Evolutionary conservation across 169 alveolate genomes (phyloP), one percentile per base, ranked within the genome.

Genomic region (Pseudocohnilembus persalinus): DNA sequence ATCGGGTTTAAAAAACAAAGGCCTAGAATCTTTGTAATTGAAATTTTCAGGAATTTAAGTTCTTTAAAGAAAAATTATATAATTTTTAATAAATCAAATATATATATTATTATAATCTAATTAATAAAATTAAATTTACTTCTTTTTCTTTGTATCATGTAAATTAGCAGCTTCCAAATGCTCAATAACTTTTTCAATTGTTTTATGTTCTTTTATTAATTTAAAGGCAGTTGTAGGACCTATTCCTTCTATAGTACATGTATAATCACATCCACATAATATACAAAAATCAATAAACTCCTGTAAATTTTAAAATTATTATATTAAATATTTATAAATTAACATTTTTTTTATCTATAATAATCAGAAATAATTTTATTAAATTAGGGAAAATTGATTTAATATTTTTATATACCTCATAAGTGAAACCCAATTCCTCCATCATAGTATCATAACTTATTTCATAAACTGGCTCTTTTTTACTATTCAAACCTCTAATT

Each of bases 191-290:
- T 90, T 90, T 88, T 98, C 99, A 80, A 99, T 90, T 35, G 91
- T 92, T 34, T 93, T 92, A 89, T 95, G 94, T 84, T 98, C 98
- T 83, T 95, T 85, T 0, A 99, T 94, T 73, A 97, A 89, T 65
- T 95, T 95, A 91, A 93, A 97, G n/a, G 99, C 99, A 25, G 98
- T 99, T 74, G 92, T 92, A 31, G 99, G 98, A 20, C 99, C 99
- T 27, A 98, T 94, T 0, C 99, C 99, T 88, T 95, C 93, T 74
- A 99, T 91, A 20, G 98, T 96, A 77, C 95, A 97, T 89, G 99
- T 96, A 91, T 99, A 99, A 93, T 99, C 99, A 81, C 99, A 98
- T 29, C 99, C 99, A 91, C 99, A 97, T 79, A 79, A 64, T 28
- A 79, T 79, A 64, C 84, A 79, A 26, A 79, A 63, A 63, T 79